Base-by-base conservation (phyloP, 495 filamentous ascomycete genomes). In the Aspergillus avenaceus region DNA sequence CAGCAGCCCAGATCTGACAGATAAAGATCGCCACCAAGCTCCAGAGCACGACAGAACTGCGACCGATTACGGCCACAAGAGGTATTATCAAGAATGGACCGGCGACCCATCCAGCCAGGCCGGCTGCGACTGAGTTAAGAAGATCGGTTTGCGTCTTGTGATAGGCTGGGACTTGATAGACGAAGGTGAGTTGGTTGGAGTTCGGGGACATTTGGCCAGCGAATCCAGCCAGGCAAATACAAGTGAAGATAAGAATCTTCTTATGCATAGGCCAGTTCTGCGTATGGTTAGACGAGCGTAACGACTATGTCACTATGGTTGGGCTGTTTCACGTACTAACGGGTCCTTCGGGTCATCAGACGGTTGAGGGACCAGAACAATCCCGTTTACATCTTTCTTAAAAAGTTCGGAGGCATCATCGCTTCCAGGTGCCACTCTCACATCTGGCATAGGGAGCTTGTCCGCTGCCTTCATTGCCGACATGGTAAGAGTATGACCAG, bases 281-380 rank as follows among this genome's bases (percentile, higher is more conserved):
- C 27, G 6, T n/a, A 12, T 24, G 19, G 23, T 16, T 26, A 18
- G 41, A 18, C 27, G 29, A 9, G 8, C 19, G 19, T 29, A 42
- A 23, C 8, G 49, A n/a, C n/a, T n/a, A n/a, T n/a, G n/a, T n/a
- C n/a, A 21, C 21, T 27, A 8, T 13, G 22, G 12, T n/a, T 1
- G 8, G 21, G 14, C 7, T 14, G 4, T 36, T 36, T 36, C 28
- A 25, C 55, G 52, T 63, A 69, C 66, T 44, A 78, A 59, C 13
- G 76, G 76, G 46, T 80, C 76, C 16, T 68, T 66, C 8, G 71
- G 65, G 41, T 71, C 67, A 47, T 69, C 62, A 45, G 64, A 72
- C 13, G 76, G 75, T 46, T 71, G 67, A 4, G 76, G 76, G 34
- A 78, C 64, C 16, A 78, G 59, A 12, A 78, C 67, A 29, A 79